These are phyloP conservation scores for Fusarium devonianum DNA, from an alignment of 2,329 filamentous ascomycete genomes.

Conservation along the genomic window DNA sequence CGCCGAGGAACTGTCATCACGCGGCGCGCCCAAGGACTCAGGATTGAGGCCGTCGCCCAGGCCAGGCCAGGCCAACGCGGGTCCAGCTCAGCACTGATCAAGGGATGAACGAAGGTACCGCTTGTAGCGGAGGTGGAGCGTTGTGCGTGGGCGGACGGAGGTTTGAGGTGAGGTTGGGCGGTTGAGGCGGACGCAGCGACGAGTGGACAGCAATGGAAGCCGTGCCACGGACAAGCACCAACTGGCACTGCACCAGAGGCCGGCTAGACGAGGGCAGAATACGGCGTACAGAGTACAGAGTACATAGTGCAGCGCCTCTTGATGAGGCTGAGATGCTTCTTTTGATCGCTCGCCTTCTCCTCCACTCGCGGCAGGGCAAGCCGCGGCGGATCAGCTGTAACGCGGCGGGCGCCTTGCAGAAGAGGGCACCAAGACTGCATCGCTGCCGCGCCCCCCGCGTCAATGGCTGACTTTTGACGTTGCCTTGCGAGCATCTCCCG, in stretches of 20 bases:
- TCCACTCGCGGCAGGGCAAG: conserved; percentile 3
- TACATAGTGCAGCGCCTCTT: conserved; percentile 24
- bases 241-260: conserved; percentile 12
- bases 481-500: conserved; percentile 15
- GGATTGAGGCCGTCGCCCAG: conserved; percentile 40
- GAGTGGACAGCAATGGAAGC: conserved; percentile 31
- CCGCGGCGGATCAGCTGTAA: conserved; percentile 6
- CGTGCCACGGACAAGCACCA: conserved; percentile 34
- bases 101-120: conserved; percentile 28
- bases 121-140: conserved; percentile 36
- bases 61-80: conserved; percentile 34
- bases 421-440: conserved; percentile 26
- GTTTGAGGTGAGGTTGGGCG: conserved; percentile 42
- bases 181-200: conserved; percentile 41
- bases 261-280: conserved; percentile 4
- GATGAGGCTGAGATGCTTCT: conserved; percentile 40
- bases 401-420: conserved; percentile 25
- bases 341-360: conserved; percentile 12
- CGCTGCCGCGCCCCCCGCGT: conserved; percentile 19
- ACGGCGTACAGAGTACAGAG: no score
- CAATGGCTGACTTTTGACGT: conserved; percentile 10
- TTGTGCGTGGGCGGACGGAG: conserved; percentile 37
- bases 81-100: conserved; percentile 31
- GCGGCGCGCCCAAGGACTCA: conserved; percentile 36
- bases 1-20: conserved; percentile 35